These are phyloP conservation scores for Purpureocillium lavendulum DNA, from an alignment of 2,329 filamentous ascomycete genomes.

Conservation along the genomic window DNA sequence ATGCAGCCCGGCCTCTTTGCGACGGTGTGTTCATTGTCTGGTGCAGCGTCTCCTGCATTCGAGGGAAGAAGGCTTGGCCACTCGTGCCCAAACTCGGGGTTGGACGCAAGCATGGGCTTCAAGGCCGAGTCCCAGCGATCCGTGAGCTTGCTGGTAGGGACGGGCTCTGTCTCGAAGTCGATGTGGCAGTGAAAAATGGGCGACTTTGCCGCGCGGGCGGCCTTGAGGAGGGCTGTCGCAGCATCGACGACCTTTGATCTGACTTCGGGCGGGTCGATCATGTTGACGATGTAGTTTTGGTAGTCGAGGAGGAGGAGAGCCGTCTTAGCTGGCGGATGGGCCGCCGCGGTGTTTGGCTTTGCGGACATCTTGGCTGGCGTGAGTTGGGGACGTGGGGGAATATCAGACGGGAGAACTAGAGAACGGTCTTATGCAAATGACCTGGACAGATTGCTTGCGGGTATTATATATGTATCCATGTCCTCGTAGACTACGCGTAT, in stretches of 20 bases:
- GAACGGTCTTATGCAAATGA: not conserved
- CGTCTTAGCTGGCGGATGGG: slow-evolving; percentile 5
- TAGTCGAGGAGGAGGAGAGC: slow-evolving; percentile 9
- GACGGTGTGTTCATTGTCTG: slow-evolving; percentile 1
- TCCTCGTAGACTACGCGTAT: not conserved
- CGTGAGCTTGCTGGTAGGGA: slow-evolving; percentile 4
- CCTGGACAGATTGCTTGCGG: no score
- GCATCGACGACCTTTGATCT: slow-evolving; percentile 4
- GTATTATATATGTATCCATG: no score
- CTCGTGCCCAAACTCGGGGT: slow-evolving; percentile 1
- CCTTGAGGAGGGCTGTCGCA: slow-evolving; percentile 1
- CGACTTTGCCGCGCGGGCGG: slow-evolving; percentile 3
- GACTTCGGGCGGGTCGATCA: slow-evolving; percentile 4
- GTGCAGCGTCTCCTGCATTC: not conserved
- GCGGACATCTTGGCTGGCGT: not conserved
- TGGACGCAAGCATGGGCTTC: slow-evolving; percentile 4
- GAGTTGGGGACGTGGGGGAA: no score
- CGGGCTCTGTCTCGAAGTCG: slow-evolving; percentile 3
- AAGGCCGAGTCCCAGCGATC: slow-evolving; percentile 4
- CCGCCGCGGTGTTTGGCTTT: slow-evolving; percentile 1
- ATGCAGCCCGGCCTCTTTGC: slow-evolving; percentile 5
- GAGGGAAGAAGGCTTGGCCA: not conserved
- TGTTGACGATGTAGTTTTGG: slow-evolving; percentile 6
- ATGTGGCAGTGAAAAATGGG: slow-evolving; percentile 7
- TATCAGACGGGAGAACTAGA: no score